Base-by-base conservation (phyloP, 2,329 filamentous ascomycete genomes). In the Xylariaceae sp. region DNA sequence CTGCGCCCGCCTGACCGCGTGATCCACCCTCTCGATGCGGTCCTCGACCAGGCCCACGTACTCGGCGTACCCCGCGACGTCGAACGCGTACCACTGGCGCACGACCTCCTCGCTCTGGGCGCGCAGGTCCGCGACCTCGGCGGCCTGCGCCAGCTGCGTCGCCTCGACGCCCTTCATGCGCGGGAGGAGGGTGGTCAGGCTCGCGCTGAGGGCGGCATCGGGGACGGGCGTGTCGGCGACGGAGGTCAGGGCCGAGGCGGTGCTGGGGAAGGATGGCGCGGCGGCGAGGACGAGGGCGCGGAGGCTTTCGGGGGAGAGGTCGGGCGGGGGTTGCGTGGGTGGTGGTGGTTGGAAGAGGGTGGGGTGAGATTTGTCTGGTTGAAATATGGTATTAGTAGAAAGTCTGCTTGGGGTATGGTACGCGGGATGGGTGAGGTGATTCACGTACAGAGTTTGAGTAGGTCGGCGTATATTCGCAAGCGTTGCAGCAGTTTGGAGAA, bases 1-100 rank as follows among this genome's bases (percentile, higher is more conserved):
- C 63, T 89, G 86, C 38, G 71, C 70, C 55, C 85, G 75, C 58
- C 79, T 73, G 2, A 91, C 70, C 8, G 71, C 69, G 41, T 78
- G 74, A 65, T 93, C 87, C 7, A 80, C 75, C 45, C 72, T 69
- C 61, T 78, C 76, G 11, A 90, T 63, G 37, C 85, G 72, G 26
- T 77, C 73, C 64, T 94, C 85, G 57, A 84, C 80, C 38, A 84
- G 79, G 17, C 83, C 84, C 67, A 89, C 83, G 43, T 77, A 76
- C 51, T 81, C 77, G 0, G 83, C 83, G 51, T 79, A 79, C 9
- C 76, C 74, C 36, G 95, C 67, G 33, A 93, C 72, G 3, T 81
- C 79, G 18, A 78, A 68, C 60, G 89, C 82, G 63, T 91, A 89
- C 84, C 88, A 94, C 28, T 71, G 64, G 50, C 83, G 75, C 44